Evolutionary conservation across 1,284 basidiomycete species (phyloP).

Genomic region (Lignosus rhinocerotis): DNA sequence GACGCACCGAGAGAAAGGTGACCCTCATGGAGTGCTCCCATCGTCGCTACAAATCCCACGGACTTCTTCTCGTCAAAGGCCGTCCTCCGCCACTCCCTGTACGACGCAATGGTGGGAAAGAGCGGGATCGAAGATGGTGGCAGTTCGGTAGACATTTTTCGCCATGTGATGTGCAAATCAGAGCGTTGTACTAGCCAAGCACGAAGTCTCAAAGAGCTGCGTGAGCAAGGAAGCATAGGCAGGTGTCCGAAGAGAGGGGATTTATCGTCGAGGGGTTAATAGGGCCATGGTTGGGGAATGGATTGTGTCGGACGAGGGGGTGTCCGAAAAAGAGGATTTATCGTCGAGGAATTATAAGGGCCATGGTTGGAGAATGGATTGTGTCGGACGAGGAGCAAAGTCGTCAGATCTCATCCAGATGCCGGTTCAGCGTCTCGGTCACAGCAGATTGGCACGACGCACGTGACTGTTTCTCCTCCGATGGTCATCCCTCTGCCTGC

Average conservation of each 20-base stretch:
- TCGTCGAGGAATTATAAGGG: not conserved
- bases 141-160: conserved; percentile 31
- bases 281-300: not conserved
- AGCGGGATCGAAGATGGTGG: conserved; percentile 69
- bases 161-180: not conserved
- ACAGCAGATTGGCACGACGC: not conserved
- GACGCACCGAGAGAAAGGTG: conserved; percentile 84
- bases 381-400: conserved; percentile 5
- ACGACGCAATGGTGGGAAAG: conserved; percentile 69
- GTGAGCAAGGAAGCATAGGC: too few relatives aligned
- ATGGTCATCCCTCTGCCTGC: not conserved
- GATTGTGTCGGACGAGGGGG: conserved; percentile 1
- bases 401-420: conserved; percentile 16
- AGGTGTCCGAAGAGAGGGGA: not conserved
- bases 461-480: conserved; percentile 1
- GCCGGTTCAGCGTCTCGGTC: not conserved
- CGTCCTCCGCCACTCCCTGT: conserved; percentile 75
- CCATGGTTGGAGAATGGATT: not conserved
- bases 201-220: not conserved
- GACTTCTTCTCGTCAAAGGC: conserved; percentile 61
- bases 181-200: not conserved
- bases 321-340: too few relatives aligned
- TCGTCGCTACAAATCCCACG: conserved; percentile 94
- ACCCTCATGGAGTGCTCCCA: conserved; percentile 96
- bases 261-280: not conserved